Conservation (phyloP, 2,329 filamentous ascomycete genomes). For the Ceratocystis smalleyi region DNA sequence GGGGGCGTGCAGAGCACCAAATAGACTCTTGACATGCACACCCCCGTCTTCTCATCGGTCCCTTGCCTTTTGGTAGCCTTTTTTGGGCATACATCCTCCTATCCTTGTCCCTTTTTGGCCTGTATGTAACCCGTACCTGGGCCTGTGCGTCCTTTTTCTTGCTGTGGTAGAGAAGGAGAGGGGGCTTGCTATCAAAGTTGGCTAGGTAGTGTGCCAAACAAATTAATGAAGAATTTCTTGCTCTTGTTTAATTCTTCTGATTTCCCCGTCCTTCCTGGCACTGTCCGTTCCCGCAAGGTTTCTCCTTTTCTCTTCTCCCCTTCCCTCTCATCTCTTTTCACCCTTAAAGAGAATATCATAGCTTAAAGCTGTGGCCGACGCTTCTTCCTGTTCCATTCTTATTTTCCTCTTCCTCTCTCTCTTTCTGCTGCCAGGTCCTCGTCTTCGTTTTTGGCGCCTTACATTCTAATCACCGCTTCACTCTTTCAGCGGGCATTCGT, state of each 20-base stretch:
- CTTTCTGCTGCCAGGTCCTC: constrained; percentile 13
- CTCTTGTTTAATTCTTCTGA: background rate
- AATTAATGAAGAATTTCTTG: constrained; percentile 1
- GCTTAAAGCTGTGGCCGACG: constrained; percentile 32
- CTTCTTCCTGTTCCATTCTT: constrained; percentile 22
- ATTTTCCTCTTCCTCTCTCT: constrained; percentile 33
- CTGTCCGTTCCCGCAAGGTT: constrained; percentile 2
- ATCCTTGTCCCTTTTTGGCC: constrained; percentile 1
- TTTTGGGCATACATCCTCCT: background rate
- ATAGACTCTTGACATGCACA: background rate
- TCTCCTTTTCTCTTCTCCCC: constrained; percentile 13
- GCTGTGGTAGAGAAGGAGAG: no score
- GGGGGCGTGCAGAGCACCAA: background rate
- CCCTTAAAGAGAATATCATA: constrained; percentile 35
- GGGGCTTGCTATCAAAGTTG: background rate
- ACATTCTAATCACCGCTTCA: constrained; percentile 51
- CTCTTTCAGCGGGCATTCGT: constrained; percentile 78
- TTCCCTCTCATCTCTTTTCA: constrained; percentile 23
- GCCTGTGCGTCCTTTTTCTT: background rate
- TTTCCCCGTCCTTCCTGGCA: constrained; percentile 3
- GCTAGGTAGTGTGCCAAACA: background rate
- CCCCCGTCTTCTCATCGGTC: background rate
- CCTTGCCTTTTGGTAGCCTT: constrained; percentile 1
- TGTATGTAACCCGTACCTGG: constrained; percentile 3
- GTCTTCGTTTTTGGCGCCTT: constrained; percentile 21